Conservation (phyloP, 805 yeast genomes). For the Wickerhamomyces mucosus region DNA sequence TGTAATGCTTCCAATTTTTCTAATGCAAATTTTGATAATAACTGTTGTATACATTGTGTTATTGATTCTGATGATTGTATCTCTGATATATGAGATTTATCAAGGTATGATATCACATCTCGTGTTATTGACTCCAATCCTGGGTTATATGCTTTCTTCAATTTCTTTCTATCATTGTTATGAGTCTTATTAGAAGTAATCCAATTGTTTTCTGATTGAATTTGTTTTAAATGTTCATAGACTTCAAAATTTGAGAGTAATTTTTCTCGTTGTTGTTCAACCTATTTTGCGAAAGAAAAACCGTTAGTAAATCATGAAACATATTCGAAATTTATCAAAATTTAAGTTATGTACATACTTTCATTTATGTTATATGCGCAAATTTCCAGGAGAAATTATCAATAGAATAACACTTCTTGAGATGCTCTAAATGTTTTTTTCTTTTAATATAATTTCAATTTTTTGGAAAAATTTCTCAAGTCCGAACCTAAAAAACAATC, state of each 20-base stretch:
- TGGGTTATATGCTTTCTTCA: constrained; percentile 23
- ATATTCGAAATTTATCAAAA: no score
- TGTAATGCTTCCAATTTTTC: constrained; percentile 82
- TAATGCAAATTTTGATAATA: constrained; percentile 34
- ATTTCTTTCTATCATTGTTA: constrained; percentile 11
- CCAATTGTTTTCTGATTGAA: constrained; percentile 31
- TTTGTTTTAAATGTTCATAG: constrained; percentile 34
- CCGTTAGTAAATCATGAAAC: no score
- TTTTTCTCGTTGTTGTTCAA: constrained; percentile 38
- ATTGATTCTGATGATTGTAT: constrained; percentile 22
- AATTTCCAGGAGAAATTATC: no score
- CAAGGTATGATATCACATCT: constrained; percentile 19
- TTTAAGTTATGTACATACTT: no score
- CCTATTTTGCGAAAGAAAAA: constrained; percentile 6
- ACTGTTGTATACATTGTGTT: constrained; percentile 19
- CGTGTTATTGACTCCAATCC: constrained; percentile 26
- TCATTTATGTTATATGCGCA: no score
- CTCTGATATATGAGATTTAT: constrained; percentile 9
- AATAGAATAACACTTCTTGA: no score
- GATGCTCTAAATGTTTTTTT: no score
- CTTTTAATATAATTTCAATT: no score
- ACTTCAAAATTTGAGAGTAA: constrained; percentile 53
- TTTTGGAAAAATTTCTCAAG: no score
- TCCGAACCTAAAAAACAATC: no score
- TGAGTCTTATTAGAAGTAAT: constrained; percentile 1